Conservation (phyloP, 495 filamentous ascomycete genomes). For the Entonaema liquescens region DNA sequence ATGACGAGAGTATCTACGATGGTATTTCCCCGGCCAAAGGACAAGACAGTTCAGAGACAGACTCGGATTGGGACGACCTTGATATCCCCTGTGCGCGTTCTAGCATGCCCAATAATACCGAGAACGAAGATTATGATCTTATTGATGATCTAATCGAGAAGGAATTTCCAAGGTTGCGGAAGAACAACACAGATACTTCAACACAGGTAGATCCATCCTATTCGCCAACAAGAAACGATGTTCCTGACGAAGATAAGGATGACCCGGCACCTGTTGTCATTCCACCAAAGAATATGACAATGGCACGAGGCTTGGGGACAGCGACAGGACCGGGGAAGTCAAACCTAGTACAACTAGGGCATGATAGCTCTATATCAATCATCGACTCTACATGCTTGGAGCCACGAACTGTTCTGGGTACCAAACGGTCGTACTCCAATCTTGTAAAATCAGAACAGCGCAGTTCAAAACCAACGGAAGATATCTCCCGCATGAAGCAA, state of each 20-base stretch:
- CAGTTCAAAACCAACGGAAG: neutral
- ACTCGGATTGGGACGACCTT: slow-evolving; percentile 36
- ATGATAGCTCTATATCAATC: neutral
- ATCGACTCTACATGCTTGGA: neutral
- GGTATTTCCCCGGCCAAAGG: neutral
- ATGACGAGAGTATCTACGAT: neutral
- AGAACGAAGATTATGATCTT: slow-evolving; percentile 15
- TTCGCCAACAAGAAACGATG: neutral
- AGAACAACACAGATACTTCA: neutral
- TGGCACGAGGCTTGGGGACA: neutral
- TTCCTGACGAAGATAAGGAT: slow-evolving; percentile 8
- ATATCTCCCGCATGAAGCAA: neutral
- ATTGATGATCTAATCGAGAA: slow-evolving; percentile 30
- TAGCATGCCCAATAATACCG: neutral
- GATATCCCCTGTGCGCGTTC: slow-evolving; percentile 6
- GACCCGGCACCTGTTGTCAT: slow-evolving; percentile 22
- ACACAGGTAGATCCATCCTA: neutral
- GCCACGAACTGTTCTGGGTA: neutral
- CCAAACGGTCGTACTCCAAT: neutral
- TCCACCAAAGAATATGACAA: slow-evolving; percentile 38
- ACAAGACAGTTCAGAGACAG: neutral
- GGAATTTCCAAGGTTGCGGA: slow-evolving; percentile 29
- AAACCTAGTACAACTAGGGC: neutral
- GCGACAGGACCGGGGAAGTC: neutral
- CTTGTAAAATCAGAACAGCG: neutral